These are phyloP conservation scores for Leptodermis oblonga DNA, from an alignment of 257 asterid genomes.

Conservation along the genomic window DNA sequence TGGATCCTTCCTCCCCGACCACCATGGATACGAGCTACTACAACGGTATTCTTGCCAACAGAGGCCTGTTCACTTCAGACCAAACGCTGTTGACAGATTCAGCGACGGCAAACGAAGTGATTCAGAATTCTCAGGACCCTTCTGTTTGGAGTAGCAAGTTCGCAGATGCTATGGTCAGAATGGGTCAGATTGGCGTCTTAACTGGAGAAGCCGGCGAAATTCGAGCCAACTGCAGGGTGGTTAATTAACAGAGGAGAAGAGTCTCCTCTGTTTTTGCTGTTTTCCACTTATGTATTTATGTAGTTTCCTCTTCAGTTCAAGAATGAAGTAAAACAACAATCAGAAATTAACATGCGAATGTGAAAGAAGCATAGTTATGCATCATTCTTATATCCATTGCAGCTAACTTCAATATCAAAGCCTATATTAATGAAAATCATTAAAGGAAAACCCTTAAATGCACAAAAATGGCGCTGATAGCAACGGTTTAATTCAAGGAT, in stretches of 20 bases:
- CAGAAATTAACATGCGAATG: too few relatives aligned
- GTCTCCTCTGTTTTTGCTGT: not conserved
- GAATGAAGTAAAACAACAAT: not conserved
- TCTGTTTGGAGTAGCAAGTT: slow-evolving; percentile 30
- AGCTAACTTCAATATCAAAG: too few relatives aligned
- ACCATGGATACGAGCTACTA: slow-evolving; percentile 30
- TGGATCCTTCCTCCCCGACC: slow-evolving; percentile 41
- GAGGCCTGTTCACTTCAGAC: slow-evolving; percentile 42
- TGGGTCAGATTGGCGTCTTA: slow-evolving; percentile 37
- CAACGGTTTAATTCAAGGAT: not conserved
- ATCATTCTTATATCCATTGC: too few relatives aligned
- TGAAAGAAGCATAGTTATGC: too few relatives aligned
- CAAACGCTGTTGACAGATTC: slow-evolving; percentile 33
- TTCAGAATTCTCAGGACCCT: slow-evolving; percentile 26
- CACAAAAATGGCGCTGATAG: not conserved
- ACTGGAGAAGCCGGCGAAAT: slow-evolving; percentile 55
- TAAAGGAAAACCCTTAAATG: not conserved
- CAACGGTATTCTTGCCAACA: slow-evolving; percentile 12
- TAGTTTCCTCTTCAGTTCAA: not conserved
- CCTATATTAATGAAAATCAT: not conserved
- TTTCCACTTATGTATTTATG: not conserved
- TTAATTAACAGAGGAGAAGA: slow-evolving; percentile 29
- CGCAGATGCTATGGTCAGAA: slow-evolving; percentile 41
- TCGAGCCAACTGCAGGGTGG: slow-evolving; percentile 49
- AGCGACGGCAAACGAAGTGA: slow-evolving; percentile 27